A percentile compares a stretch with the other conserved stretches of the same genome.
Evolutionary conservation across 805 yeast genomes (phyloP).

Genomic region (Pichia membranifaciens): DNA sequence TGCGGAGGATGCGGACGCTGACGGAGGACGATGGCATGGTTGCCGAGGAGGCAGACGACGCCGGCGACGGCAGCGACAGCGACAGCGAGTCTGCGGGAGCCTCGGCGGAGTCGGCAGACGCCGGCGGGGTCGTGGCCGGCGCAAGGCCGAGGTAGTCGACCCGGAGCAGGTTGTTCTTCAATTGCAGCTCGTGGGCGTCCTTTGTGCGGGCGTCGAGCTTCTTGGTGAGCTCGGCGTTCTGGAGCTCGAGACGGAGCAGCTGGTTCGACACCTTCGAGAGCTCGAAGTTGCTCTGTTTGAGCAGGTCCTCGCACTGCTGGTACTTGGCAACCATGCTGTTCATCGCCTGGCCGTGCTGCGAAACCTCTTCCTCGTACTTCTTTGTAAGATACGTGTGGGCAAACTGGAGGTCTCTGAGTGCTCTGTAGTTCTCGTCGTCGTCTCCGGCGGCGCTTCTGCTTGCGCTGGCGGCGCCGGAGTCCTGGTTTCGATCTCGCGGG

Average conservation of each 20-base stretch:
- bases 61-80: background rate
- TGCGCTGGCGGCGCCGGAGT: too few species aligned
- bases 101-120: background rate
- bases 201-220: conserved; percentile 31
- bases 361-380: conserved; percentile 62
- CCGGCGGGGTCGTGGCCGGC: conserved; percentile 11
- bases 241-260: conserved; percentile 32
- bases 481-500: too few species aligned
- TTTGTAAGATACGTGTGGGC: conserved; percentile 65
- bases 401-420: conserved; percentile 61
- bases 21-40: background rate
- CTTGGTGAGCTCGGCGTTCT: conserved; percentile 29
- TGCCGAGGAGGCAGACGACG: background rate
- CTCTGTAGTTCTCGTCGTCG: conserved; percentile 32
- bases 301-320: conserved; percentile 44
- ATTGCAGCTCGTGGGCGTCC: conserved; percentile 39
- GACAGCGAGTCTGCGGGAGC: background rate
- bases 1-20: conserved; percentile 49
- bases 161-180: conserved; percentile 39
- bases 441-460: too few species aligned
- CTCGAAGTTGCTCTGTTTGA: conserved; percentile 34
- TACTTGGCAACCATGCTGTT: conserved; percentile 50
- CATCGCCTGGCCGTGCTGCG: conserved; percentile 46
- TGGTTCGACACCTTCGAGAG: conserved; percentile 34
- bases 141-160: conserved; percentile 40